A percentile compares a stretch with the other conserved stretches of the same genome.
These are phyloP conservation scores for Prunus dulcis DNA, from an alignment of 306 rosid species.

Conservation along the genomic window DNA sequence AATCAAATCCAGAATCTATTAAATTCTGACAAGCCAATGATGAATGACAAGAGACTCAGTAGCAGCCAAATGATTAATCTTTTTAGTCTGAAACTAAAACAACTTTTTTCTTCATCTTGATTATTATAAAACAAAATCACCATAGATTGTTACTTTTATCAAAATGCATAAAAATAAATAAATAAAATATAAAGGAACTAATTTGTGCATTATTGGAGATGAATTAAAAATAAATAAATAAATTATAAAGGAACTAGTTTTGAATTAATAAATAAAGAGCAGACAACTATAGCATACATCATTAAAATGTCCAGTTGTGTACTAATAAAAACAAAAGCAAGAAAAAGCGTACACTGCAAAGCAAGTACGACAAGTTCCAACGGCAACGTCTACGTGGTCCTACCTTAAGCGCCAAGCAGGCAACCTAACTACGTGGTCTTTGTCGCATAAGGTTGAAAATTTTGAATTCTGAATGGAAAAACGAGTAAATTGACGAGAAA, in stretches of 20 bases:
- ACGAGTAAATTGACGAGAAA: not conserved
- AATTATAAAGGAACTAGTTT: no score
- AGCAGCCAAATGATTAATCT: not conserved
- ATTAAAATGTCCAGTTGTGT: not conserved
- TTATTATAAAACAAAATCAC: no score
- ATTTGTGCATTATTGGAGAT: not conserved
- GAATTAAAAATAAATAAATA: not conserved
- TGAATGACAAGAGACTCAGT: not conserved
- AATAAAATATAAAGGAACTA: no score
- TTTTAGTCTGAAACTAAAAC: not conserved
- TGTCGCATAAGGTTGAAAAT: conserved; percentile 6
- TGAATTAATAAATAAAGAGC: not conserved
- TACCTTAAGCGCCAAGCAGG: not conserved
- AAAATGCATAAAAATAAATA: no score
- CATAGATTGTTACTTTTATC: no score
- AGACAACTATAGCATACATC: not conserved
- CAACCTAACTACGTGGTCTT: conserved; percentile 15
- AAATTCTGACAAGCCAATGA: conserved; percentile 34
- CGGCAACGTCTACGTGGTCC: conserved; percentile 11
- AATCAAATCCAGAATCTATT: conserved; percentile 39
- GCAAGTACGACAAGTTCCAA: not conserved
- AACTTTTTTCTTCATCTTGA: not conserved
- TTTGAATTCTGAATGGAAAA: not conserved
- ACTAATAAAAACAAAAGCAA: not conserved
- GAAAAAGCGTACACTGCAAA: not conserved